Percentiles rank a stretch among this genome's conserved stretches.
Evolutionary conservation across 2,329 filamentous ascomycete species (phyloP).

Genomic region (Aspergillus cejpii): DNA sequence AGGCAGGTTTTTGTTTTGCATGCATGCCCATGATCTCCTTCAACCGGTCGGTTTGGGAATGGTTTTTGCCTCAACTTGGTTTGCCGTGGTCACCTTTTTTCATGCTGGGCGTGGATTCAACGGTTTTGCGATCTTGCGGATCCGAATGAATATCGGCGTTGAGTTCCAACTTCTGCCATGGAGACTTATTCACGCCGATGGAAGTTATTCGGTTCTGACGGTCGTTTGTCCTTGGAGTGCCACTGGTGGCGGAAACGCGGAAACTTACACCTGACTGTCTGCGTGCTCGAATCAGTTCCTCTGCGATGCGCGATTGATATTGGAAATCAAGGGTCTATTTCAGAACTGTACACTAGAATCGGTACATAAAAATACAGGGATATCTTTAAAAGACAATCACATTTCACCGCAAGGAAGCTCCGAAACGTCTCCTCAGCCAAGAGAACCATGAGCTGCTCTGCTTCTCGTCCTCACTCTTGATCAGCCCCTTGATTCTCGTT

Average conservation of each 20-base stretch:
- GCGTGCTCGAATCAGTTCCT: constrained; percentile 1
- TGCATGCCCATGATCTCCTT: background rate
- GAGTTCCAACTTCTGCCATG: background rate
- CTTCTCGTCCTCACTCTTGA: constrained; percentile 57
- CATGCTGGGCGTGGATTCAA: background rate
- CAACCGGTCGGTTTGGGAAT: background rate
- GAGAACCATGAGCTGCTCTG: constrained; percentile 57
- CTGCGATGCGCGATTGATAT: constrained; percentile 8
- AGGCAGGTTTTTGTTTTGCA: too few relatives aligned
- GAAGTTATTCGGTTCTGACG: background rate
- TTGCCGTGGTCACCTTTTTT: background rate
- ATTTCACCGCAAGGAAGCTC: constrained; percentile 17
- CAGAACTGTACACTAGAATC: constrained; percentile 18
- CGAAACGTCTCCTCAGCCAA: constrained; percentile 40
- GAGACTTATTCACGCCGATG: background rate
- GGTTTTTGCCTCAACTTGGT: too few relatives aligned
- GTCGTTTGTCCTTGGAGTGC: background rate
- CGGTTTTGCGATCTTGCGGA: background rate
- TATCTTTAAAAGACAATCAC: constrained; percentile 5
- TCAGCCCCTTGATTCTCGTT: constrained; percentile 56
- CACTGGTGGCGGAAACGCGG: background rate
- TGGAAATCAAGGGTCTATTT: constrained; percentile 8
- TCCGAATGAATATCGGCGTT: background rate
- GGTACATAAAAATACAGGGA: constrained; percentile 13
- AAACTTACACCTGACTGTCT: background rate